Base-by-base conservation (phyloP, 176 grass and related monocot genomes). In the Eremochloa ophiuroides region DNA sequence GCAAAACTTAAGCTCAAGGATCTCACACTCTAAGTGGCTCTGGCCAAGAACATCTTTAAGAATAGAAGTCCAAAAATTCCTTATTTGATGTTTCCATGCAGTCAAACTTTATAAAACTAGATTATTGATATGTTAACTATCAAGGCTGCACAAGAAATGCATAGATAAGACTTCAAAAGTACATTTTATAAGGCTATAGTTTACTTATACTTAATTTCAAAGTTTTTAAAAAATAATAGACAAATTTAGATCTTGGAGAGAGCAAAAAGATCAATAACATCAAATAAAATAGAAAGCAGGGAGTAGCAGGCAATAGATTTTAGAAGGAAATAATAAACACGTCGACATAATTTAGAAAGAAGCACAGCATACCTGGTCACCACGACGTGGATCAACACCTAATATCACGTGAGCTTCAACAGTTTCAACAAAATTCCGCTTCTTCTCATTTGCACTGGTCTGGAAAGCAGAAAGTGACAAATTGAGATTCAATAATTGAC, bases 391-490 rank as follows among this genome's bases (percentile, higher is more conserved):
- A 90, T 95, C 93, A 71, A 98, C 96, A 79, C 96, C 96, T 84
- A 98, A 79, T 82, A 89, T 93, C 33, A 95, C 96, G 86, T 98
- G 96, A 80, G 96, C 96, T 87, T 98, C 96, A 83, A 98, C 58
- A 25, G 93, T 98, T 89, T 95, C 96, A 13, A 81, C 15, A 26
- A 98, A 98, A 79, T 84, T 89, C 28, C 93, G 62, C 76, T 89
- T 86, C 83, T 90, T 86, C 68, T 90, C 88, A 35, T 67, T 95
- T 80, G 90, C 84, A 84, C 86, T 93, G 55, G 73, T 83, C 96
- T 98, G 79, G 66, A 86, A 79, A 51, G 81, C 31, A 86, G 22
- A 35, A 85, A 75, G 43, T 62, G 42, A 77, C 71, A 79, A 28
- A 66, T 67, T 82, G 62, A 76, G 7, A 53, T 28, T 77, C 62